phyloP scores from a whole-genome alignment of 169 alveolate genomes.

The Plasmodium sp. region DNA sequence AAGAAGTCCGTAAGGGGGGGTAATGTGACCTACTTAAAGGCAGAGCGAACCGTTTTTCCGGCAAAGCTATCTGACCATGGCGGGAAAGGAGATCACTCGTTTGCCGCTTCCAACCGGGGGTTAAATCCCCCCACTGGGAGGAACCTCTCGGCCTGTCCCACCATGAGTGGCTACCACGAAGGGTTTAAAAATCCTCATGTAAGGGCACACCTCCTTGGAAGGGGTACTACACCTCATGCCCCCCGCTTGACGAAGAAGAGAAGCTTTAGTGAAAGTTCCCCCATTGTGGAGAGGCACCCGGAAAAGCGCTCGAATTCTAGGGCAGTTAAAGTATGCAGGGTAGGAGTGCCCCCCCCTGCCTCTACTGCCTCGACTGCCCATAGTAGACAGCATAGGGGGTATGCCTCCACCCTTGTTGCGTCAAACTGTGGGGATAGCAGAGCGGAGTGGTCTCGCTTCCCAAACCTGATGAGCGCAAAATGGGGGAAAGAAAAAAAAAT shows the following conservation, averaged over 20 bases:
- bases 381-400: neutral
- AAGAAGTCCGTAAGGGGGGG: neutral
- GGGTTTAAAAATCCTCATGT: neutral
- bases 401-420: neutral
- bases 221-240: neutral
- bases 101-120: neutral
- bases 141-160: neutral
- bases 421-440: neutral
- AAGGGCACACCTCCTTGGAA: neutral
- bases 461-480: conserved; percentile 3
- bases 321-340: neutral
- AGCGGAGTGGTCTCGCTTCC: neutral
- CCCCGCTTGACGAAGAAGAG: neutral
- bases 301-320: neutral
- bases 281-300: neutral
- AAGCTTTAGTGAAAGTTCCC: conserved; percentile 18
- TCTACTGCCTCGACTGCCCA: neutral
- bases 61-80: neutral
- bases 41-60: neutral
- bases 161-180: neutral
- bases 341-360: neutral
- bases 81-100: neutral
- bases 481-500: conserved; percentile 1
- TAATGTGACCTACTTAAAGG: neutral
- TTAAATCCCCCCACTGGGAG: neutral